Conservation (phyloP, 805 yeast genomes). For the Lachancea nothofagi region DNA sequence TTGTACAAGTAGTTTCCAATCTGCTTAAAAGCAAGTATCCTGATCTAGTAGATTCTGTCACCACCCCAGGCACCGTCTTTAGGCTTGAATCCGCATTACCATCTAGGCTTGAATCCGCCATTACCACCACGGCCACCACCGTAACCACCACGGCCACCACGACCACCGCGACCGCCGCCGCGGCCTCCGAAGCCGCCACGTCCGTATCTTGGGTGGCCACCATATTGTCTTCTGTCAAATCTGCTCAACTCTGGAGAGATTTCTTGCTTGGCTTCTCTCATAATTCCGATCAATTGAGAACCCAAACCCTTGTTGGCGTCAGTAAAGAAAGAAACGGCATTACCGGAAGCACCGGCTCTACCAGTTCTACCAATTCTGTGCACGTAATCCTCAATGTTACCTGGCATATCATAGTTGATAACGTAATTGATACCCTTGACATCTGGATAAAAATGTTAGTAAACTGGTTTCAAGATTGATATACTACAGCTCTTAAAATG, state of each 20-base stretch:
- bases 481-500: constrained; percentile 4
- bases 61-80: constrained; percentile 37
- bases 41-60: too few species aligned
- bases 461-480: constrained; percentile 3
- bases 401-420: constrained; percentile 95
- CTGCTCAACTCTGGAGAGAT: constrained; percentile 75
- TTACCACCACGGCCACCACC: constrained; percentile 40
- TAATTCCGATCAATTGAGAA: constrained; percentile 79
- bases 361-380: constrained; percentile 99
- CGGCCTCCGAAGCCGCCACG: constrained; percentile 44
- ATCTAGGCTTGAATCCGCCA: constrained; percentile 30
- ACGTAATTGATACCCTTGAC: constrained; percentile 96
- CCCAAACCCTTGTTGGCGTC: constrained; percentile 83
- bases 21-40: too few species aligned
- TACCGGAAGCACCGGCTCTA: constrained; percentile 96
- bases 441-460: constrained; percentile 47
- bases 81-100: constrained; percentile 34
- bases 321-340: constrained; percentile 92
- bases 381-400: constrained; percentile 96
- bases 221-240: constrained; percentile 70
- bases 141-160: constrained; percentile 33
- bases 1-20: constrained; percentile 3
- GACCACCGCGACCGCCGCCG: constrained; percentile 41
- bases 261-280: constrained; percentile 92
- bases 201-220: constrained; percentile 55